Evolutionary conservation across 2,329 filamentous ascomycete species (phyloP), one percentile per base, ranked within the genome.

Genomic region (Gnomoniopsis sp.): DNA sequence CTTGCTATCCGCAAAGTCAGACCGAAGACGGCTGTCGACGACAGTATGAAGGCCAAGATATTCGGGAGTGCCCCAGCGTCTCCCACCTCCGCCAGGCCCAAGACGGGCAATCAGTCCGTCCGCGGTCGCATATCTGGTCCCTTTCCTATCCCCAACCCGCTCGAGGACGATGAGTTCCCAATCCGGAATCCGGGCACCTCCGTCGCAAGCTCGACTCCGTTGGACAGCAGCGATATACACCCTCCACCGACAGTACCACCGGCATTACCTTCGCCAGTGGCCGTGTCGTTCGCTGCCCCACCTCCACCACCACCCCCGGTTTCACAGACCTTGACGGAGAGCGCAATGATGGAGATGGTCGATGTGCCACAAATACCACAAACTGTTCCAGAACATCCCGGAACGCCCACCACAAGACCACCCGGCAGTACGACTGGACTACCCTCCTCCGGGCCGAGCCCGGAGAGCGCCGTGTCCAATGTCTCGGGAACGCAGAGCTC

Each of bases 121-220:
- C 80, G 84, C 43, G 84, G 83, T 61, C 82, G 79, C 64, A 87
- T 87, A 62, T 87, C 84, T 33, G 78, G 77, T 7, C 85, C 85
- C 15, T 87, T 87, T 50, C 83, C 83, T 1, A 80, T 87, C 22
- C 69, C 74, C 19, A 73, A 70, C 57, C 67, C 74, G 8, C 63
- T 75, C 44, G 80, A 83, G 59, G 80, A 79, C 64, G 77, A 84
- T 61, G 82, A 84, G 59, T 82, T 84, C 64, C 77, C 81, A 12
- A 79, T 81, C 50, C 73, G 78, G 53, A 75, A 75, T 33, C 76
- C 77, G 2, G 76, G 72, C 11, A 66, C 75, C 22, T 71, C 67
- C 30, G 71, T 74, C 43, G 72, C 71, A 11, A 69, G 68, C 10
- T 68, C 72, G n/a, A 58, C 70, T 19, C 69, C 67, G 6, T 53